Conservation (phyloP, 495 filamentous ascomycete species). For the Xylaria acuta region DNA sequence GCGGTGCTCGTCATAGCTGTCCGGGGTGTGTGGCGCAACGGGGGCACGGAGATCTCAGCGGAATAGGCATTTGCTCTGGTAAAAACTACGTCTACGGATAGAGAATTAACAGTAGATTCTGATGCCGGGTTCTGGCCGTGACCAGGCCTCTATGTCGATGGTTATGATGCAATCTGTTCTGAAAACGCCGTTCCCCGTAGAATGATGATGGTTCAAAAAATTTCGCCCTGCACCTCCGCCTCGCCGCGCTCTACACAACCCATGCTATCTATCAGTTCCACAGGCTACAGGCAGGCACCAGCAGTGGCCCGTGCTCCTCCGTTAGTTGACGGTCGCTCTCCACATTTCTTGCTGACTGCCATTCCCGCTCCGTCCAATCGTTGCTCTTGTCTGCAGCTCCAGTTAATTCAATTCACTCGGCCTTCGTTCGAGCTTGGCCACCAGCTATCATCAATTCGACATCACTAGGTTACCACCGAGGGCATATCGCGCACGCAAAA, state of each 20-base stretch:
- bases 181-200: slow-evolving; percentile 48
- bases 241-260: slow-evolving; percentile 37
- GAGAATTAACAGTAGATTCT: slow-evolving; percentile 51
- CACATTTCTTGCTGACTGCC: slow-evolving; percentile 3
- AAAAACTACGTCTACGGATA: slow-evolving; percentile 70
- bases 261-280: slow-evolving; percentile 13
- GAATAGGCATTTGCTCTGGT: slow-evolving; percentile 64
- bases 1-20: slow-evolving; percentile 59
- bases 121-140: slow-evolving; percentile 68
- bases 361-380: slow-evolving; percentile 16
- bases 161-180: slow-evolving; percentile 48
- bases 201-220: slow-evolving; percentile 53
- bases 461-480: slow-evolving; percentile 3
- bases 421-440: neutral
- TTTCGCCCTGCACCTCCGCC: slow-evolving; percentile 43
- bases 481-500: slow-evolving; percentile 25
- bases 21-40: slow-evolving; percentile 44
- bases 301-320: slow-evolving; percentile 9
- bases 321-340: neutral
- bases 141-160: slow-evolving; percentile 51
- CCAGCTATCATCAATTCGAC: neutral
- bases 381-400: neutral
- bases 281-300: slow-evolving; percentile 5
- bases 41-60: slow-evolving; percentile 67
- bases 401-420: slow-evolving; percentile 15